These are phyloP conservation scores for Metschnikowia baotianmanensis DNA, from an alignment of 805 yeast genomes.

Conservation along the genomic window DNA sequence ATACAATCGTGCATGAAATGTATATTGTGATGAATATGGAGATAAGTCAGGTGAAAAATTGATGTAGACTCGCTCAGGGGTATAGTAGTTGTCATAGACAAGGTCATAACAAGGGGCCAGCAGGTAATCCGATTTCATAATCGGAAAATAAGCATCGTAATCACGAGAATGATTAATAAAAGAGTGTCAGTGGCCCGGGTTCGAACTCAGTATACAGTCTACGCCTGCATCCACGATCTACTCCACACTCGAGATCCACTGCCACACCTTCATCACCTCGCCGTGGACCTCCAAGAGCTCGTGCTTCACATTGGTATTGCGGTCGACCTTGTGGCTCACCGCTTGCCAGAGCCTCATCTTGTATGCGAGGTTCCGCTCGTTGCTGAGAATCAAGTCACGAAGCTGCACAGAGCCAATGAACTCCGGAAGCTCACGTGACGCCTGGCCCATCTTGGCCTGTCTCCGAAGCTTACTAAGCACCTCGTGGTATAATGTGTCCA, in stretches of 20 bases:
- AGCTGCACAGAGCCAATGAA: conserved; percentile 70
- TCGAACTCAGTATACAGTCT: background rate
- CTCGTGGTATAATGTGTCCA: conserved; percentile 46
- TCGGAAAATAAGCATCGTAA: too few species aligned
- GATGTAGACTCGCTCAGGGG: too few species aligned
- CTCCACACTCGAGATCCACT: conserved; percentile 53
- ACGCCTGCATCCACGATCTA: background rate
- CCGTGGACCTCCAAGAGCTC: conserved; percentile 75
- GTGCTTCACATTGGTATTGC: conserved; percentile 61
- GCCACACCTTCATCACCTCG: conserved; percentile 84
- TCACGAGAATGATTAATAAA: background rate
- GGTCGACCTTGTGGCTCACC: conserved; percentile 56
- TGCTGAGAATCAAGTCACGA: conserved; percentile 57
- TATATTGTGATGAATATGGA: too few species aligned
- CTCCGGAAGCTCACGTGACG: conserved; percentile 30
- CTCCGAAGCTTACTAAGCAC: conserved; percentile 50
- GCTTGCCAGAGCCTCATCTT: conserved; percentile 53
- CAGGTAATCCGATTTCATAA: too few species aligned
- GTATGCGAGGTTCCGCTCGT: conserved; percentile 35
- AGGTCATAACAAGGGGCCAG: too few species aligned
- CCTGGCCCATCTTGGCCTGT: conserved; percentile 37
- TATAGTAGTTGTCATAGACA: too few species aligned
- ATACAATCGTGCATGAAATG: too few species aligned
- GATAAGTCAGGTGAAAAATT: too few species aligned
- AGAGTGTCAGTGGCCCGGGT: background rate